Conservation (phyloP, 148 eudicot genomes). For the Bassia scoparia region DNA sequence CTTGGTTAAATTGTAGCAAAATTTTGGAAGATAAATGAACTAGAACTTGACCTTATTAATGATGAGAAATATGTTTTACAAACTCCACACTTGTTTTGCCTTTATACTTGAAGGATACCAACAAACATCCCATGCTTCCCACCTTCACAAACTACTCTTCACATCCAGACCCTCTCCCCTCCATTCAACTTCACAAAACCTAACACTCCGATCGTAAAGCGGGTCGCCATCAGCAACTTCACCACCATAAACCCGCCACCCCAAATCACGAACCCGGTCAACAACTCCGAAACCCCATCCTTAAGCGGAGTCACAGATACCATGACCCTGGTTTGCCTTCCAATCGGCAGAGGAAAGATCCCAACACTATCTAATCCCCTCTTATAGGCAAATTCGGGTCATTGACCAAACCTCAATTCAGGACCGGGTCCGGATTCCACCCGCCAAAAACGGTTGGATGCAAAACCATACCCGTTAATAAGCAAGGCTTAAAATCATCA, state of each 20-base stretch:
- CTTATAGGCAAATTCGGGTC: conserved; percentile 31
- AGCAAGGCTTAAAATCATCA: conserved; percentile 41
- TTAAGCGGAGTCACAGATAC: conserved; percentile 40
- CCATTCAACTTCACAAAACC: conserved; percentile 34
- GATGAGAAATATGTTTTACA: not conserved
- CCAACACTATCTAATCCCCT: conserved; percentile 40
- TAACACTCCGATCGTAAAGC: conserved; percentile 37
- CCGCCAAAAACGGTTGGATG: conserved; percentile 59
- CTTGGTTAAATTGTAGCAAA: too few relatives aligned
- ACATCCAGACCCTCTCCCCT: conserved; percentile 29
- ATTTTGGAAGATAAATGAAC: too few relatives aligned
- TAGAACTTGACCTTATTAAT: too few relatives aligned
- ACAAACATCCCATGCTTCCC: conserved; percentile 51
- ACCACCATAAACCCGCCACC: conserved; percentile 41
- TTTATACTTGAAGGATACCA: conserved; percentile 21
- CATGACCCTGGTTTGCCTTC: conserved; percentile 42
- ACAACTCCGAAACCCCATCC: conserved; percentile 18
- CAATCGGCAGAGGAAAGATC: conserved; percentile 45
- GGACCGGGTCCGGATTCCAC: conserved; percentile 37
- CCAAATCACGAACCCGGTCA: conserved; percentile 28
- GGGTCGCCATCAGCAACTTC: conserved; percentile 48
- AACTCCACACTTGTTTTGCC: conserved; percentile 15
- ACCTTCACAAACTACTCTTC: conserved; percentile 30
- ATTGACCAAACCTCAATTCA: conserved; percentile 33
- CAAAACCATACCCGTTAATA: conserved; percentile 47